phyloP scores from a whole-genome alignment of 495 filamentous ascomycete species.

The Daldinia loculata region DNA sequence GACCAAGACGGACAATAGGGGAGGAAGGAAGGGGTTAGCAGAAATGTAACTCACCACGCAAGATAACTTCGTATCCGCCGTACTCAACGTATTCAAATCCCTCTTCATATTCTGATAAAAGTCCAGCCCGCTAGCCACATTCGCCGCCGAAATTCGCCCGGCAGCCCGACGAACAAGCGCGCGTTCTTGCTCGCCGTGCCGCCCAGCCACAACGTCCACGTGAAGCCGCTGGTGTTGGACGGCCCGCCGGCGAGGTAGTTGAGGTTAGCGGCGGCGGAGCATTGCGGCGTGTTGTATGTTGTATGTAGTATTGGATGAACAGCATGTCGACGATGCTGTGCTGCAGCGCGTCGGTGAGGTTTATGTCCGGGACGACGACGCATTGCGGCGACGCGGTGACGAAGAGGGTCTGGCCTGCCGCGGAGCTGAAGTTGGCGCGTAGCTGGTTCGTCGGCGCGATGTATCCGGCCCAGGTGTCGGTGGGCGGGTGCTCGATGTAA shows the following conservation, averaged over 20 bases:
- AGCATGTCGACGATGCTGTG: slow-evolving; percentile 66
- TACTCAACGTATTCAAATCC: slow-evolving; percentile 33
- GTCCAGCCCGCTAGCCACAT: slow-evolving; percentile 53
- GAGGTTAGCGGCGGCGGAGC: slow-evolving; percentile 56
- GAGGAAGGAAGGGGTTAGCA: no score
- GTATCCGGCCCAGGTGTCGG: slow-evolving; percentile 44
- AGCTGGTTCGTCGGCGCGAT: slow-evolving; percentile 52
- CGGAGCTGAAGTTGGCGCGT: slow-evolving; percentile 3
- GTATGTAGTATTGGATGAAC: slow-evolving; percentile 77
- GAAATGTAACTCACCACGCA: slow-evolving; percentile 15
- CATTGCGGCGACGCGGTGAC: slow-evolving; percentile 66
- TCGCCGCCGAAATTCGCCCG: slow-evolving; percentile 64
- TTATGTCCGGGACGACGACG: slow-evolving; percentile 58
- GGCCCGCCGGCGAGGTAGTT: slow-evolving; percentile 45
- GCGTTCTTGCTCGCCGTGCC: slow-evolving; percentile 48
- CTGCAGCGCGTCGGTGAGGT: slow-evolving; percentile 62
- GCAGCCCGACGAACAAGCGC: slow-evolving; percentile 55
- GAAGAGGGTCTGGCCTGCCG: slow-evolving; percentile 42
- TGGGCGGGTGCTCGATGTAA: slow-evolving; percentile 59
- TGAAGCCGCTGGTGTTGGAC: slow-evolving; percentile 38
- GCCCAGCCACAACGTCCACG: slow-evolving; percentile 47
- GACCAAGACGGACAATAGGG: no score
- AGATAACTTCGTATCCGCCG: slow-evolving; percentile 28
- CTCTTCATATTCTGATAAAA: slow-evolving; percentile 56
- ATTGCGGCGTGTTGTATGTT: slow-evolving; percentile 67